phyloP scores from a whole-genome alignment of 1,139 yeast genomes.

The Casaregolazyma suthepensis region DNA sequence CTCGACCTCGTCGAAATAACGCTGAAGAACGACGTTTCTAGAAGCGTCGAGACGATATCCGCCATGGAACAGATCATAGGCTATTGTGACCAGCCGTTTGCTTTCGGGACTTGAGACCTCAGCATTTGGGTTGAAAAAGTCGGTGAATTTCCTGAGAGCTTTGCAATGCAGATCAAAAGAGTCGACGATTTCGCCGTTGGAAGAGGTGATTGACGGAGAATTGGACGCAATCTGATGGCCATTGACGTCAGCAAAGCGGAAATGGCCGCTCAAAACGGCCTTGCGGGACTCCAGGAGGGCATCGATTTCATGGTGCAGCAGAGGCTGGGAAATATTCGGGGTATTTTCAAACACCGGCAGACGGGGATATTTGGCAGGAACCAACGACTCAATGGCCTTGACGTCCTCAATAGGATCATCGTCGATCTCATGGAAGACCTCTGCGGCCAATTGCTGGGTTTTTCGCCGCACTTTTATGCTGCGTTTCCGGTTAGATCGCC shows the following conservation, averaged over 20 bases:
- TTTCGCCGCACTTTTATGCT: conserved; percentile 10
- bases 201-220: not conserved
- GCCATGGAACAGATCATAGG: conserved; percentile 2
- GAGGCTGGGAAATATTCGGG: not conserved
- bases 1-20: conserved; percentile 1
- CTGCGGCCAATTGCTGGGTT: conserved; percentile 9
- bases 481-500: conserved; percentile 6
- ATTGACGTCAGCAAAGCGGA: too few relatives aligned
- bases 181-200: not conserved
- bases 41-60: not conserved
- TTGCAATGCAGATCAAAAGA: not conserved
- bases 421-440: conserved; percentile 1
- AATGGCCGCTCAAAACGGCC: not conserved
- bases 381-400: not conserved
- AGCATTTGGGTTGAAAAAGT: conserved; percentile 2
- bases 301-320: not conserved
- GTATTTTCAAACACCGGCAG: not conserved
- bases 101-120: not conserved
- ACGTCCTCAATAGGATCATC: not conserved
- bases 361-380: not conserved
- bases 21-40: not conserved
- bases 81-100: conserved; percentile 1
- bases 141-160: conserved; percentile 3
- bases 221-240: not conserved
- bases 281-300: not conserved